Evolutionary conservation across 208 protist species (phyloP), one percentile per base, ranked within the genome.

Genomic region (Endotrypanum monterogeii): DNA sequence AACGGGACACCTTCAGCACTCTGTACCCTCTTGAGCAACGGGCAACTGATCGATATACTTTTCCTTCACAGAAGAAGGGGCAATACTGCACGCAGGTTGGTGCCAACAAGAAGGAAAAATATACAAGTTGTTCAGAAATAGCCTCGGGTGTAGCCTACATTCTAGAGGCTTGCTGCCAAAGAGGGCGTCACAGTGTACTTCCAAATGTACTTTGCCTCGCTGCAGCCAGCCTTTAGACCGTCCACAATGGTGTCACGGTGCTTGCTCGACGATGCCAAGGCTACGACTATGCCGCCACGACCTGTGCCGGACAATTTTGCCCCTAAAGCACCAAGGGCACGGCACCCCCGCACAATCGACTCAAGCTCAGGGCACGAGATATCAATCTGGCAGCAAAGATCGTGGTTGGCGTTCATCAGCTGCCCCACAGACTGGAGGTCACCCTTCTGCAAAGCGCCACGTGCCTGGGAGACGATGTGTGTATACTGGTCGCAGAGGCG

Each of bases 281-380:
- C 86, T 32, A 96, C 82, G 1, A 80, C 89, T 35, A 96, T 91
- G 46, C 92, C 92, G 28, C 92, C 92, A 18, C 92, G 83, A 20
- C 92, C 92, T 0, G 92, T 96, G 30, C 92, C 92, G 16, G 87
- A 93, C 30, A 96, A 80, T 77, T 96, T 96, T 39, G 89, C 89
- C 6, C 92, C 92, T 8, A 92, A 76, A 18, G 90, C 89, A 20
- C 89, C 89, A 61, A 82, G 58, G 25, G 57, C 35, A 20, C 82
- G 71, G 66, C 78, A 84, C 39, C 61, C 74, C n/a, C 58, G 56
- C 25, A 95, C 87, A 73, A 96, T 95, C 7, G 55, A 61, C 56
- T 96, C 92, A 32, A 96, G 56, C 70, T 94, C 90, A 3, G 70
- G 25, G 77, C 83, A 95, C 9, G 84, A 91, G 14, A 96, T 83